Evolutionary conservation across 108 stramenopile genomes (phyloP), one percentile per base, ranked within the genome.

Genomic region (Mediolabrus comicus): DNA sequence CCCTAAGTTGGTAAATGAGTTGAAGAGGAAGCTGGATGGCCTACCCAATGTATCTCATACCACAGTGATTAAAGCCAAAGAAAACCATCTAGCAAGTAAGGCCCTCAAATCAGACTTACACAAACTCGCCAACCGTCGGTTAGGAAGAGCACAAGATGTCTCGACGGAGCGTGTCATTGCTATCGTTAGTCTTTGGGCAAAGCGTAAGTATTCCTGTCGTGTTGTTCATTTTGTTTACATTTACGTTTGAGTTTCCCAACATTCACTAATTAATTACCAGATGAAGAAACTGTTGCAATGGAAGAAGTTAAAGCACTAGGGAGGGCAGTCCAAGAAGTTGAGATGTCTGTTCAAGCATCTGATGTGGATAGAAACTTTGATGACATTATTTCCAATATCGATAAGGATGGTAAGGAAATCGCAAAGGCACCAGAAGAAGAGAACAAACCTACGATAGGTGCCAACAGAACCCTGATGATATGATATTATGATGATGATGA

Each of bases 21-120:
- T 94, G 17, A 81, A 88, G 58, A 84, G 69, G 4, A 94, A 94
- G 53, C 78, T 90, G 43, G 87, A 89, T 55, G 60, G 60, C 8
- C 58, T 94, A 53, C 68, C 83, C 9, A 79, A 80, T 51, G 92
- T 94, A 19, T 85, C 92, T 26, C 90, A 94, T 58, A 91, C 92
- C 16, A 83, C 81, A 19, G 88, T 94, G n/a, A 88, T 86, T 66
- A 87, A 89, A 65, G 77, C 87, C 16, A 94, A 94, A 80, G 92
- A 91, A 75, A 76, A 78, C 36, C 92, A 94, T 56, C 67, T 94
- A 43, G 75, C 80, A 64, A 89, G 88, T 73, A 94, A 94, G 72
- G 43, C 73, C 8, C 65, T 94, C 4, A 94, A 94, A 66, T 39
- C 75, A 41, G 92, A 91, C 39, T 63, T 94, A 59, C 79, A 84